Evolutionary conservation across 2,329 filamentous ascomycete genomes (phyloP).

Genomic region (Sodiomyces alkalinus): DNA sequence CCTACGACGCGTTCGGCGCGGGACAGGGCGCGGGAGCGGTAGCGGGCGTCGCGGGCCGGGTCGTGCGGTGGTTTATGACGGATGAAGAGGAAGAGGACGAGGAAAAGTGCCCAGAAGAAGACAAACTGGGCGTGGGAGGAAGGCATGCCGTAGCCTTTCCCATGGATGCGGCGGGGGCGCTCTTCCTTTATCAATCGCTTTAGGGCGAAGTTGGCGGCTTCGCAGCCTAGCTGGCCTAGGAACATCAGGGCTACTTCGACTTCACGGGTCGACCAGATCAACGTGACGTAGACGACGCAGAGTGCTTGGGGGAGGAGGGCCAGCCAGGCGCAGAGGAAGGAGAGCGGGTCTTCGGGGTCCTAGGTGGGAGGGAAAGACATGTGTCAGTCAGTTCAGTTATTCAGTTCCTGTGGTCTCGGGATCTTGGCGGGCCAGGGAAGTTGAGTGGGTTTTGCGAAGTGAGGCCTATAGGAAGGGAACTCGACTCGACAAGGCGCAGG

Average conservation of each 20-base stretch:
- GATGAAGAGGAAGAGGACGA: conserved; percentile 71
- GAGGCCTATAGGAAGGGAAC: conserved; percentile 1
- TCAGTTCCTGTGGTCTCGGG: background rate
- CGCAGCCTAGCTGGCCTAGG: conserved; percentile 78
- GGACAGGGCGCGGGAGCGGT: conserved; percentile 33
- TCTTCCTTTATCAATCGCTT: conserved; percentile 91
- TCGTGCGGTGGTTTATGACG: conserved; percentile 49
- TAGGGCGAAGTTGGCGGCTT: conserved; percentile 75
- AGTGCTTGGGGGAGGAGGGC: conserved; percentile 87
- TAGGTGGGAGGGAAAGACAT: too few relatives aligned
- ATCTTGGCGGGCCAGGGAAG: background rate
- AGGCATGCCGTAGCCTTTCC: conserved; percentile 97
- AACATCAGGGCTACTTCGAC: conserved; percentile 83
- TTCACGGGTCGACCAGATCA: conserved; percentile 85
- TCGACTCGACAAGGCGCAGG: too few relatives aligned
- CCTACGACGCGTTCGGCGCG: conserved; percentile 41
- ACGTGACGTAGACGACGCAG: conserved; percentile 75
- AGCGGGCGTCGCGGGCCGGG: conserved; percentile 3
- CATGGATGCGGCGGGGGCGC: conserved; percentile 66
- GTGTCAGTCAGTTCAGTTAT: background rate
- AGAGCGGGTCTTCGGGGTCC: conserved; percentile 76
- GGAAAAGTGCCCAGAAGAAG: conserved; percentile 74
- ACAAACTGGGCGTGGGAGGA: conserved; percentile 89
- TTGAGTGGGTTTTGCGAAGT: background rate
- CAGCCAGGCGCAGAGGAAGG: conserved; percentile 82